A percentile compares a stretch with the other conserved stretches of the same genome.
Evolutionary conservation across 1,284 basidiomycete species (phyloP).

Genomic region (Cutaneotrichosporon sp.): DNA sequence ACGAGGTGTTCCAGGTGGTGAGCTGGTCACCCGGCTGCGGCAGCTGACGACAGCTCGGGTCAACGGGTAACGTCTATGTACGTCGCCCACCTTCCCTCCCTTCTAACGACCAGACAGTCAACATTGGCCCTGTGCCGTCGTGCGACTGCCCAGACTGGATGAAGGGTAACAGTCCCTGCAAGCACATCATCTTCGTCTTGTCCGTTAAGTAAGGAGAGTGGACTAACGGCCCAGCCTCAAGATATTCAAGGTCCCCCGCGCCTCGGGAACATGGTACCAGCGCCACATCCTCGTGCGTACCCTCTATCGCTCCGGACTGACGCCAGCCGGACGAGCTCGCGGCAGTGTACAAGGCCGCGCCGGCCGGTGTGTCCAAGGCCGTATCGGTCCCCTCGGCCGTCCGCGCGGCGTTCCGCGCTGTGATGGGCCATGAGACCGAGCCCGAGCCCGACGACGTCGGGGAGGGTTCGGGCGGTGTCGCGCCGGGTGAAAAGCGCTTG

Average conservation of each 20-base stretch:
- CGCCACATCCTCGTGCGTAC: conserved; percentile 27
- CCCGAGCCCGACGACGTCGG: not conserved
- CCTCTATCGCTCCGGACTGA: not conserved
- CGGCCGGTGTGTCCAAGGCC: not conserved
- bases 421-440: conserved; percentile 17
- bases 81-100: not conserved
- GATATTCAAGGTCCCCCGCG: conserved; percentile 29
- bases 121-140: conserved; percentile 18
- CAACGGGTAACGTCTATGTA: not conserved
- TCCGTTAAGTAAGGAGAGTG: too few species aligned
- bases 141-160: conserved; percentile 38
- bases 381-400: conserved; percentile 17
- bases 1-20: conserved; percentile 25
- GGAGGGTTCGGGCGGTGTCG: too few species aligned
- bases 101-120: conserved; percentile 23
- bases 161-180: conserved; percentile 37
- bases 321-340: conserved; percentile 3
- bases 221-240: conserved; percentile 39
- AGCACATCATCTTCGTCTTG: conserved; percentile 43
- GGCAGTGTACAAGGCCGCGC: not conserved
- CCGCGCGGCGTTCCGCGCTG: conserved; percentile 21
- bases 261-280: conserved; percentile 30
- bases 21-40: not conserved
- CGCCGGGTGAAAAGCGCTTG: conserved; percentile 10
- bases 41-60: conserved; percentile 8